These are phyloP conservation scores for Colletotrichum navitas DNA, from an alignment of 2,329 filamentous ascomycete genomes.

Conservation along the genomic window DNA sequence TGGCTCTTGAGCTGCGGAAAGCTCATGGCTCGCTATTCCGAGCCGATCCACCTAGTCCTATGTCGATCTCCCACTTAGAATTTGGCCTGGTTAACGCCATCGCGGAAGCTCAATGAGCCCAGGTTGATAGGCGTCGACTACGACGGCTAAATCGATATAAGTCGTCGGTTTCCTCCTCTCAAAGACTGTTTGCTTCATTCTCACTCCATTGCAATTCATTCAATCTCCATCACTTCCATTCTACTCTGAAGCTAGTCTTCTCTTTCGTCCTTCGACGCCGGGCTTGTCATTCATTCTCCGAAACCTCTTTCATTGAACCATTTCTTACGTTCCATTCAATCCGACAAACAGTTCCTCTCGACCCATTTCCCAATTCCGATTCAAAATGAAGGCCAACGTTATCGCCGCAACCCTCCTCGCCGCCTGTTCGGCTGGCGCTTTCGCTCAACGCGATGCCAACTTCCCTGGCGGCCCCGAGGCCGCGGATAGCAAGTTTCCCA, in stretches of 20 bases:
- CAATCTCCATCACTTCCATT: conserved; percentile 38
- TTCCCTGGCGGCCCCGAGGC: conserved; percentile 5
- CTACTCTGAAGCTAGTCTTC: conserved; percentile 39
- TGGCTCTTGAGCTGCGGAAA: conserved; percentile 13
- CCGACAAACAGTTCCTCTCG: background rate
- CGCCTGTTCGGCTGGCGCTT: conserved; percentile 33
- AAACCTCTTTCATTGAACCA: conserved; percentile 1
- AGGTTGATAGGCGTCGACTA: background rate
- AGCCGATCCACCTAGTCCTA: conserved; percentile 10
- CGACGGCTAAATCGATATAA: conserved; percentile 30
- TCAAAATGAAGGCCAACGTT: conserved; percentile 40
- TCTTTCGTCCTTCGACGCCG: conserved; percentile 36
- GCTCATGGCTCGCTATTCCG: conserved; percentile 32
- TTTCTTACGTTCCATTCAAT: background rate
- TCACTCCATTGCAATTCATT: conserved; percentile 1
- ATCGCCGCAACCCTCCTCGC: conserved; percentile 35
- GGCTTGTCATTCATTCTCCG: conserved; percentile 26
- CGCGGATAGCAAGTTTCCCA: conserved; percentile 5
- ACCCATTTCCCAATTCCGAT: background rate
- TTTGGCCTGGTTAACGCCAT: conserved; percentile 30
- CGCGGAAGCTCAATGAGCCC: conserved; percentile 9
- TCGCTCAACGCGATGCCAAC: conserved; percentile 20
- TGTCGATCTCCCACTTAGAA: conserved; percentile 13
- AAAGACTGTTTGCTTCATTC: background rate
- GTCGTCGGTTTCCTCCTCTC: conserved; percentile 5